These are phyloP conservation scores for Pseudoneurospora amorphoporcata DNA, from an alignment of 495 filamentous ascomycete species.

Conservation along the genomic window DNA sequence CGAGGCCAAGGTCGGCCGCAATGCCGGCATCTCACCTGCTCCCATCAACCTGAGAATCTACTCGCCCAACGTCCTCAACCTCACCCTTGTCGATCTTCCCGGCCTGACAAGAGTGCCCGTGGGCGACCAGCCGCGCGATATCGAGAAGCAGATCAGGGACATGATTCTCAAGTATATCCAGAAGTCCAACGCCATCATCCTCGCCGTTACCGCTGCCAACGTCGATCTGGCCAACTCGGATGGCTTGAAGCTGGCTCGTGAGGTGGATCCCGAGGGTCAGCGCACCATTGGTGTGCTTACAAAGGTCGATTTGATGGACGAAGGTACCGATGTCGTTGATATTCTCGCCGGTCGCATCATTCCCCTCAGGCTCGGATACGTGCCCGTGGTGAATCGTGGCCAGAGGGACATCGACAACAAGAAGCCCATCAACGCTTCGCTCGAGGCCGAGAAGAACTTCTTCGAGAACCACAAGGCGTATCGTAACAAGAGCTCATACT, in stretches of 20 bases:
- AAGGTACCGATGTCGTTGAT: slow-evolving; percentile 97
- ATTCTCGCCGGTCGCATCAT: slow-evolving; percentile 98
- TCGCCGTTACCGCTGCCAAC: slow-evolving; percentile 94
- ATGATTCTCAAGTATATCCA: slow-evolving; percentile 99
- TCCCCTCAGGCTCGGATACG: slow-evolving; percentile 88
- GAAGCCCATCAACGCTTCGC: slow-evolving; percentile 80
- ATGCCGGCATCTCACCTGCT: slow-evolving; percentile 90
- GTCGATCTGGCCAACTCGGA: slow-evolving; percentile 98
- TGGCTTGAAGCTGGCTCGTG: slow-evolving; percentile 89
- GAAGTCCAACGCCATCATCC: slow-evolving; percentile 95
- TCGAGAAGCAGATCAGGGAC: slow-evolving; percentile 92
- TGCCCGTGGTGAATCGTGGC: slow-evolving; percentile 98
- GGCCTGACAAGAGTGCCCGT: slow-evolving; percentile 97
- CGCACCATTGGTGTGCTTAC: slow-evolving; percentile 97
- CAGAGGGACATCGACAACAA: slow-evolving; percentile 98
- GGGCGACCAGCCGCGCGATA: slow-evolving; percentile 96
- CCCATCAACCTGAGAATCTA: slow-evolving; percentile 98
- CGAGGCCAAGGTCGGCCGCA: slow-evolving; percentile 88
- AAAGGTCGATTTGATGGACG: slow-evolving; percentile 99
- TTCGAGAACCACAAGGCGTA: slow-evolving; percentile 99
- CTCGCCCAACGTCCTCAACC: slow-evolving; percentile 93
- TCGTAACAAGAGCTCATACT: slow-evolving; percentile 96
- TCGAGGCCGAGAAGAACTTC: slow-evolving; percentile 93
- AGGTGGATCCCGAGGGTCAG: slow-evolving; percentile 97
- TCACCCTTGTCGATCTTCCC: slow-evolving; percentile 95